A percentile compares a stretch with the other conserved stretches of the same genome.
phyloP scores from a whole-genome alignment of 2,329 filamentous ascomycete species.

The Cladosporium sphaerospermum region DNA sequence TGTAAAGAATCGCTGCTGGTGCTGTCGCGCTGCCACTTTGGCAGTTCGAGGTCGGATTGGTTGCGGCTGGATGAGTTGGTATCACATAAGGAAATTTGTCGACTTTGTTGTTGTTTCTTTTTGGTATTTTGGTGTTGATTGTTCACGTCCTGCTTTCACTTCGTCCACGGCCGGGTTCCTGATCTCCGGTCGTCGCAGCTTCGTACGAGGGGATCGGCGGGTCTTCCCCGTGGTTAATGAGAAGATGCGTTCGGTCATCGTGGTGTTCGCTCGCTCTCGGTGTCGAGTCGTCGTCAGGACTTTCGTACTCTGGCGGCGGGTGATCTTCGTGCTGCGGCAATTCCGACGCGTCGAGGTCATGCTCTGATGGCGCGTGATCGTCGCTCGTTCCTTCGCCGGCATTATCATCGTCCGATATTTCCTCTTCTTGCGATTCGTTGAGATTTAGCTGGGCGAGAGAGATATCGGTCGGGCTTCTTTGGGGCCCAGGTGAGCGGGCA shows the following conservation, averaged over 20 bases:
- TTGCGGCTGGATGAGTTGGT: no score
- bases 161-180: slow-evolving; percentile 25
- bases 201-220: slow-evolving; percentile 80
- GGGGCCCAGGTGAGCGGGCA: slow-evolving; percentile 73
- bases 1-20: no score
- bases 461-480: slow-evolving; percentile 90
- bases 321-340: slow-evolving; percentile 17
- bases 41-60: no score
- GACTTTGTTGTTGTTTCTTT: background rate
- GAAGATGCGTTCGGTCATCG: slow-evolving; percentile 12
- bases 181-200: slow-evolving; percentile 51
- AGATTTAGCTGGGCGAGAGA: slow-evolving; percentile 9
- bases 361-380: background rate
- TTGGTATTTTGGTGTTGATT: background rate
- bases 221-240: slow-evolving; percentile 13
- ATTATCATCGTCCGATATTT: slow-evolving; percentile 15
- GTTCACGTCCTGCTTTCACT: slow-evolving; percentile 4
- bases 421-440: slow-evolving; percentile 9
- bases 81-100: no score
- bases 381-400: slow-evolving; percentile 22
- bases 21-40: no score
- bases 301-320: slow-evolving; percentile 45
- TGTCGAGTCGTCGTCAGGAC: slow-evolving; percentile 30
- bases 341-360: background rate
- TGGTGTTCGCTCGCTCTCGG: slow-evolving; percentile 21